Conservation (phyloP, 768 basidiomycete species). For the Boletus rufocinnamomeus region DNA sequence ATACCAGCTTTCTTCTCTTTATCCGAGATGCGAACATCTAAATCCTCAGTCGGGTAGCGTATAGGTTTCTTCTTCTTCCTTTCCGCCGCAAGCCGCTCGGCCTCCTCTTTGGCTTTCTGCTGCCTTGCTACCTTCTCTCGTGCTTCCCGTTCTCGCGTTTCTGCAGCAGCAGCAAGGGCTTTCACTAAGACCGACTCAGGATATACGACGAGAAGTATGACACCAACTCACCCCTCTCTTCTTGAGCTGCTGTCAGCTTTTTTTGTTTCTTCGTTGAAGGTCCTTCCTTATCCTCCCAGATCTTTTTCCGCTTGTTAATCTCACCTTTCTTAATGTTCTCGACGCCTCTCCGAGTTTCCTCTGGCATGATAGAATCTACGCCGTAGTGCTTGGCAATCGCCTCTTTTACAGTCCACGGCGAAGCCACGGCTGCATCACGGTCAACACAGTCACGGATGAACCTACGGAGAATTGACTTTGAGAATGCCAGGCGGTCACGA, state of each 20-base stretch:
- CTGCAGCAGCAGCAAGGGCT: conserved; percentile 42
- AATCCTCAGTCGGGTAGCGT: conserved; percentile 91
- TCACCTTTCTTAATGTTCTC: conserved; percentile 82
- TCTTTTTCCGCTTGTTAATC: conserved; percentile 91
- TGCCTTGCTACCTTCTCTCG: conserved; percentile 70
- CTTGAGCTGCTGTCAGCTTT: conserved; percentile 70
- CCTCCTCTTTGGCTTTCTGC: conserved; percentile 66
- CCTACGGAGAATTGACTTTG: conserved; percentile 93
- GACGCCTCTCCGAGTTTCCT: conserved; percentile 76
- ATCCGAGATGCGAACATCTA: conserved; percentile 77
- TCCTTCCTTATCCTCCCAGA: conserved; percentile 86
- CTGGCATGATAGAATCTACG: conserved; percentile 83
- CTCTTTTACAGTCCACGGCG: conserved; percentile 94
- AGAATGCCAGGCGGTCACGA: conserved; percentile 94
- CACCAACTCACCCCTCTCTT: conserved; percentile 61
- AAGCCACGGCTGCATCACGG: conserved; percentile 87
- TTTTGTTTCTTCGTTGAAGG: conserved; percentile 82
- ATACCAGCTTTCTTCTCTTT: conserved; percentile 83
- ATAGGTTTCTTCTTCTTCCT: conserved; percentile 89
- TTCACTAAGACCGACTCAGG: conserved; percentile 26
- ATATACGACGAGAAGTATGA: conserved; percentile 7
- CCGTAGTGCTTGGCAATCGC: conserved; percentile 83
- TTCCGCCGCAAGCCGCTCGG: conserved; percentile 68
- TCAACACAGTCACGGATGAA: conserved; percentile 96
- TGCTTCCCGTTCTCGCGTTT: conserved; percentile 69